Conservation (phyloP, 2,329 filamentous ascomycete species). For the Ophiobolus disseminans region DNA sequence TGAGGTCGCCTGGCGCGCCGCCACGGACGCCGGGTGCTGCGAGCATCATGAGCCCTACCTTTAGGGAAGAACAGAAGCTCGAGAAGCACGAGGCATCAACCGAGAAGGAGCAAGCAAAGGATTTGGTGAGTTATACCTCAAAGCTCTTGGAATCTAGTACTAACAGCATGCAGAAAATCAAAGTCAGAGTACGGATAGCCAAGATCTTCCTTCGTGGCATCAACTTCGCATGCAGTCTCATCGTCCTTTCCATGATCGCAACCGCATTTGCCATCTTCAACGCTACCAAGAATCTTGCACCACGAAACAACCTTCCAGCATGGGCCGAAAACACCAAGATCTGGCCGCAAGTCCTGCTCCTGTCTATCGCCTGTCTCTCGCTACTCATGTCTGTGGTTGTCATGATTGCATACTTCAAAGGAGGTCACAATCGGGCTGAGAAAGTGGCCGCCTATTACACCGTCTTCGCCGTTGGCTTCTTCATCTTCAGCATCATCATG, state of each 20-base stretch:
- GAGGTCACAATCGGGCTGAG: conserved; percentile 86
- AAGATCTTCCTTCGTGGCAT: conserved; percentile 95
- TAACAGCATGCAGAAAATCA: conserved; percentile 76
- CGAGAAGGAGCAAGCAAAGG: conserved; percentile 85
- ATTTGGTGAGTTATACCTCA: conserved; percentile 72
- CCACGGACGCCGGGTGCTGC: conserved; percentile 61
- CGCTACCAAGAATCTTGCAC: conserved; percentile 75
- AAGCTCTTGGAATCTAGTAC: neutral
- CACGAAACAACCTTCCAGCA: conserved; percentile 79
- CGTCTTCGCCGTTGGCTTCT: conserved; percentile 90
- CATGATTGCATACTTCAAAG: conserved; percentile 84
- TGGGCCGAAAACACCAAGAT: conserved; percentile 82
- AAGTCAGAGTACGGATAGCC: conserved; percentile 86
- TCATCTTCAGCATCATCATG: conserved; percentile 90
- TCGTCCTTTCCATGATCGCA: conserved; percentile 88
- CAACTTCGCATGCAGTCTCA: conserved; percentile 96
- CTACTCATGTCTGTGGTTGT: conserved; percentile 79
- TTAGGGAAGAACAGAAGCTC: conserved; percentile 82
- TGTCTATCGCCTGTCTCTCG: conserved; percentile 80
- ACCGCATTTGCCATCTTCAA: conserved; percentile 94
- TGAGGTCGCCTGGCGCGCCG: conserved; percentile 85
- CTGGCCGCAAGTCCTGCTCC: conserved; percentile 89
- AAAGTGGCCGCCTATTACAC: conserved; percentile 97
- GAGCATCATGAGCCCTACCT: conserved; percentile 88
- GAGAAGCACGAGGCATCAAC: conserved; percentile 84